Evolutionary conservation across 306 rosid genomes (phyloP), one percentile per base, ranked within the genome.

Genomic region (Cucumis hystrix): DNA sequence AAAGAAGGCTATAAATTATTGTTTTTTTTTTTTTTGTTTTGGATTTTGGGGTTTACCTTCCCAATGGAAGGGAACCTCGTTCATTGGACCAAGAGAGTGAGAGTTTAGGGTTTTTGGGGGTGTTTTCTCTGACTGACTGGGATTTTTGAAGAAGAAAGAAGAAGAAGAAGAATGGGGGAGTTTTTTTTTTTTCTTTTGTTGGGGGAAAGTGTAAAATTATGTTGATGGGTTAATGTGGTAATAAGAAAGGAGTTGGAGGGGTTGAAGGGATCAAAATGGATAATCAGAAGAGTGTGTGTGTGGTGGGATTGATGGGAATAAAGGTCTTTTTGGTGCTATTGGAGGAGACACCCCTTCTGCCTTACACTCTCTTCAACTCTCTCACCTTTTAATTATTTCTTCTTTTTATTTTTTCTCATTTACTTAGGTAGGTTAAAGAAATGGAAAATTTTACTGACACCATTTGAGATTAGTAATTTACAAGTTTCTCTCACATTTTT

Each of bases 31-130:
- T 7, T 52, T 52, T 52, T 25, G 66, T 20, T 49, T 39, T 45
- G 8, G 51, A 5, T 45, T 45, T 47, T 47, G 54, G 54, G 54
- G 54, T 75, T 89, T 90, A 83, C 90, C 88, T 90, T 90, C 93
- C 96, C 96, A 58, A 89, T 65, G 71, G 14, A 65, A 18, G 5
- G 9, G 28, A 67, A n/a, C 74, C 74, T 67, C 74, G 74, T 67
- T 67, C 17, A 12, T 40, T 67, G 74, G 33, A 41, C 33, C 74
- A 67, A 10, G 73, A 41, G 20, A 6, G 20, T 60, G 5, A 61
- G 66, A 25, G 33, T 28, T 13, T 63, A 33, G 33, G 35, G 35
- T 6, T 62, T 62, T 62, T 15, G n/a, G 57, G n/a, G 57, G 8
- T 52, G 6, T 15, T 52, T 6, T 17, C 51, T 33, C 37, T 33